phyloP scores from a whole-genome alignment of 352 stramenopile genomes.

The Globisporangium iwayamae region DNA sequence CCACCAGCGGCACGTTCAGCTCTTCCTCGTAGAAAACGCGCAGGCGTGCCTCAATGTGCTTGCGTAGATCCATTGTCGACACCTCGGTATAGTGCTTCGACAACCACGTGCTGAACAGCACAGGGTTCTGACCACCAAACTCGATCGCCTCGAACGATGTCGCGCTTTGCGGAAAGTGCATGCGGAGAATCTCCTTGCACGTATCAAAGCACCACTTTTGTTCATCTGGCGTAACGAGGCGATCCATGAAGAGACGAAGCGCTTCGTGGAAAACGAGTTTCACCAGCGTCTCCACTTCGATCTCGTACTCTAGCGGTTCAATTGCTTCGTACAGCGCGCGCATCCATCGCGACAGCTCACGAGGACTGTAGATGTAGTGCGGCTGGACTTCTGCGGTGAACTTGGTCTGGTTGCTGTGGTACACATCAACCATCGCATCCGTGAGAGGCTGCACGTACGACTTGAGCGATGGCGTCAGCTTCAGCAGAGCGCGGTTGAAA shows the following conservation, averaged over 20 bases:
- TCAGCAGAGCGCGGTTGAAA: constrained; percentile 99
- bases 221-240: constrained; percentile 96
- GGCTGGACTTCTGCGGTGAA: constrained; percentile 93
- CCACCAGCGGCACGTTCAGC: constrained; percentile 98
- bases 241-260: constrained; percentile 98
- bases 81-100: constrained; percentile 96
- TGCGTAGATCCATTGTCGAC: constrained; percentile 89
- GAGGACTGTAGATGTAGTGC: constrained; percentile 99
- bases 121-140: constrained; percentile 83
- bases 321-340: constrained; percentile 98
- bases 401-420: constrained; percentile 94
- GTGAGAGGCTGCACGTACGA: constrained; percentile 96
- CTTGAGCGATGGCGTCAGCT: constrained; percentile 97
- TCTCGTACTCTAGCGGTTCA: constrained; percentile 92
- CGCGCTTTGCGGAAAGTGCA: constrained; percentile 81
- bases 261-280: constrained; percentile 99
- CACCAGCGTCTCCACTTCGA: constrained; percentile 95
- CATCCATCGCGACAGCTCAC: constrained; percentile 99
- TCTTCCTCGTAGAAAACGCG: constrained; percentile 99
- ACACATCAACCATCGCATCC: constrained; percentile 99
- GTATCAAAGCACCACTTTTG: constrained; percentile 94
- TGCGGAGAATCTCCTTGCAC: constrained; percentile 79
- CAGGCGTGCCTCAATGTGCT: constrained; percentile 96
- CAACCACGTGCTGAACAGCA: constrained; percentile 99
- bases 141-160: constrained; percentile 69